phyloP scores from a whole-genome alignment of 371 early-diverging fungal species.

The Apophysomyces ossiformis region DNA sequence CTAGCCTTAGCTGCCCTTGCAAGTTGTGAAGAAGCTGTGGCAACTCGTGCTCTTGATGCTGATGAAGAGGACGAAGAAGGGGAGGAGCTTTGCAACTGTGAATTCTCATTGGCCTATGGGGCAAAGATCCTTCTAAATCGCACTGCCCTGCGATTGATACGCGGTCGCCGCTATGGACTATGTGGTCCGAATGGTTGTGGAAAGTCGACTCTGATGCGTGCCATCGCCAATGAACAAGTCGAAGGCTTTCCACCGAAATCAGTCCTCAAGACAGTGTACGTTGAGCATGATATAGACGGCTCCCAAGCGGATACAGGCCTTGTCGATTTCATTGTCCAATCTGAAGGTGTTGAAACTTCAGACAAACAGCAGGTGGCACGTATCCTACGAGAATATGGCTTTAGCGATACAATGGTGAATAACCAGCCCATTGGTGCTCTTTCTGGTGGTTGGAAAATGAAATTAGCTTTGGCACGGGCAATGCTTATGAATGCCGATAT shows the following conservation, averaged over 20 bases:
- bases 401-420: conserved; percentile 65
- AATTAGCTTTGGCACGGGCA: conserved; percentile 80
- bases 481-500: conserved; percentile 85
- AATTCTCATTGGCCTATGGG: conserved; percentile 81
- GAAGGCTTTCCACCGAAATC: conserved; percentile 77
- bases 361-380: conserved; percentile 55
- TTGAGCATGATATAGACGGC: conserved; percentile 77
- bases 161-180: conserved; percentile 79
- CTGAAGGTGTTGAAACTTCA: conserved; percentile 53
- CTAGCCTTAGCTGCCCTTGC: conserved; percentile 40
- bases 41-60: conserved; percentile 36
- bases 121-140: conserved; percentile 81
- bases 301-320: conserved; percentile 68
- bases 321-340: conserved; percentile 64
- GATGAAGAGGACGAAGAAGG: conserved; percentile 69
- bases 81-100: conserved; percentile 78
- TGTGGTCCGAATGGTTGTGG: conserved; percentile 84
- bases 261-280: conserved; percentile 68
- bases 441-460: conserved; percentile 91
- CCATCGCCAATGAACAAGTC: conserved; percentile 72
- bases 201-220: conserved; percentile 85
- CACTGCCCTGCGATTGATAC: conserved; percentile 70
- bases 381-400: conserved; percentile 66
- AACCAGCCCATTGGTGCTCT: conserved; percentile 69
- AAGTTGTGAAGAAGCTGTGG: conserved; percentile 51